A percentile compares a stretch with the other conserved stretches of the same genome.
Conservation (phyloP, 2,329 filamentous ascomycete species). For the Cercospora sp. region DNA sequence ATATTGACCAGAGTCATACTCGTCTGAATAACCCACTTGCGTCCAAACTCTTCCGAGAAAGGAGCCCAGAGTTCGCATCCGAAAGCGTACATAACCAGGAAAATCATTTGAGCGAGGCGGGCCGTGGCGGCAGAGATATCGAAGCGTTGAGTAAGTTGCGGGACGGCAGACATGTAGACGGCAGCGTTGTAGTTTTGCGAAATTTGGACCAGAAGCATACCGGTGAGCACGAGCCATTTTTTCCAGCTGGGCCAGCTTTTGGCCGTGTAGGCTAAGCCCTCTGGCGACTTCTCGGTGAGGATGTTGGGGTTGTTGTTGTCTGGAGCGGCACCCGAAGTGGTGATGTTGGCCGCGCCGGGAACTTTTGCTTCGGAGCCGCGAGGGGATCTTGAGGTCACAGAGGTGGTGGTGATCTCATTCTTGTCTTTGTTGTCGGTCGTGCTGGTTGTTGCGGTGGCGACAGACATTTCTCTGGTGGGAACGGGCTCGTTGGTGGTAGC, state of each 20-base stretch:
- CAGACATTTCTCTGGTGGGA: background rate
- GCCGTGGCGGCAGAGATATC: slow-evolving; percentile 66
- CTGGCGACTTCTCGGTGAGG: background rate
- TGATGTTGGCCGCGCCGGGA: background rate
- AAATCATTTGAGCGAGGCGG: slow-evolving; percentile 73
- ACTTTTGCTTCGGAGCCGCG: background rate
- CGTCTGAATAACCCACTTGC: slow-evolving; percentile 71
- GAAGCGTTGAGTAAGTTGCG: slow-evolving; percentile 61
- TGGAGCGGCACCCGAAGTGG: background rate
- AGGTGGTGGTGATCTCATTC: background rate
- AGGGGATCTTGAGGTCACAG: background rate
- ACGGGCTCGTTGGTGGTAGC: background rate
- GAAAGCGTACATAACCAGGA: slow-evolving; percentile 77
- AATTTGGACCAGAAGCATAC: slow-evolving; percentile 57
- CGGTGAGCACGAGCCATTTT: slow-evolving; percentile 56
- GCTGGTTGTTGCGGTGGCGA: background rate
- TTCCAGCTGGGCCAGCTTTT: slow-evolving; percentile 41
- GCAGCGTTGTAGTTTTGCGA: slow-evolving; percentile 59
- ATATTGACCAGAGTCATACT: slow-evolving; percentile 75
- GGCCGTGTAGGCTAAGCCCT: slow-evolving; percentile 31
- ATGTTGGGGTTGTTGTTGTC: slow-evolving; percentile 1
- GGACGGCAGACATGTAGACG: slow-evolving; percentile 59
- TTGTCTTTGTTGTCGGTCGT: background rate
- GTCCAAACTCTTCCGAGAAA: slow-evolving; percentile 80
- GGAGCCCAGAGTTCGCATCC: slow-evolving; percentile 87